Evolutionary conservation across 768 basidiomycete species (phyloP).

Genomic region (Leccinum ochraceum): DNA sequence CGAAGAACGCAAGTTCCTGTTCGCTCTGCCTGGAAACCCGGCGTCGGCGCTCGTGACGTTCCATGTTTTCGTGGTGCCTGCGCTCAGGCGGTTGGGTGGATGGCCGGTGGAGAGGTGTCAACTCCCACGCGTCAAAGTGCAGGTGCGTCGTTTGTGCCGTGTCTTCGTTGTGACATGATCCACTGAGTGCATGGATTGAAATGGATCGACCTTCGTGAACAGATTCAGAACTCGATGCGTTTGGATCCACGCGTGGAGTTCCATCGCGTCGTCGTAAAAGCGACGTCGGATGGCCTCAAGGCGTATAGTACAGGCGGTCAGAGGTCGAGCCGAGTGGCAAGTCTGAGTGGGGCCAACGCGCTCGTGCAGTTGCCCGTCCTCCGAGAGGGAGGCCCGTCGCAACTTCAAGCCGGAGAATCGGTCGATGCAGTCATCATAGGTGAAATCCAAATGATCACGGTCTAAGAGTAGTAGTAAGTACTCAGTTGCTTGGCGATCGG

Average conservation of each 20-base stretch:
- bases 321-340: conserved; percentile 79
- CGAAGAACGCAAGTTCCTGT: conserved; percentile 56
- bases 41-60: conserved; percentile 88
- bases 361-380: conserved; percentile 65
- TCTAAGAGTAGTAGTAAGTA: neutral
- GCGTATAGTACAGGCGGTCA: conserved; percentile 88
- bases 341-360: conserved; percentile 79
- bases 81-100: conserved; percentile 70
- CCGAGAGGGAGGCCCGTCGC: conserved; percentile 33
- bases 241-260: conserved; percentile 80
- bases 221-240: conserved; percentile 62
- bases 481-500: neutral
- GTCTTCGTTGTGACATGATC: neutral
- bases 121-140: conserved; percentile 61
- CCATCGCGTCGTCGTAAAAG: conserved; percentile 71
- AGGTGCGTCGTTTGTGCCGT: conserved; percentile 45
- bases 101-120: conserved; percentile 55
- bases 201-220: neutral
- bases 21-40: conserved; percentile 89
- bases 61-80: conserved; percentile 81
- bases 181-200: neutral
- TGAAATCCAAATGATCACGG: conserved; percentile 46
- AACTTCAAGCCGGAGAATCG: conserved; percentile 53
- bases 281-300: conserved; percentile 44
- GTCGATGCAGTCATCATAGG: conserved; percentile 69